phyloP scores from a whole-genome alignment of 352 stramenopile genomes.

The Phytophthora boehmeriae region DNA sequence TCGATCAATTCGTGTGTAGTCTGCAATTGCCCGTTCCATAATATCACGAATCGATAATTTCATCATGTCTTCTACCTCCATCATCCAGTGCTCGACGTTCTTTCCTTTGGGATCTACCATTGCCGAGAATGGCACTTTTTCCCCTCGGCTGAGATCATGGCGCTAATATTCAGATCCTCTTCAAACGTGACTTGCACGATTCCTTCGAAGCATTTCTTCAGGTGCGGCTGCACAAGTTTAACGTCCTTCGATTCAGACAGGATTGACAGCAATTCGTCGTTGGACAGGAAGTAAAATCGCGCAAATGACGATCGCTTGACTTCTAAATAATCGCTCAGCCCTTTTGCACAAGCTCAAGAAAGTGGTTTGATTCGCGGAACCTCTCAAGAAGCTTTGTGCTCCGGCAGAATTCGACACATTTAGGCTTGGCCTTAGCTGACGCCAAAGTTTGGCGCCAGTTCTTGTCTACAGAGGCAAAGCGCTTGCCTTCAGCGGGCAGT shows the following conservation, averaged over 20 bases:
- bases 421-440: constrained; percentile 86
- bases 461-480: constrained; percentile 95
- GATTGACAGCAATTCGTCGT: constrained; percentile 94
- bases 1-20: constrained; percentile 88
- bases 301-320: constrained; percentile 92
- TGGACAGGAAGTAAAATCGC: constrained; percentile 95
- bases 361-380: constrained; percentile 94
- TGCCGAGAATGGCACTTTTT: constrained; percentile 84
- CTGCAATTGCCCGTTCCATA: constrained; percentile 85
- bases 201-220: constrained; percentile 96
- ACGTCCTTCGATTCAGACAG: constrained; percentile 94
- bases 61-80: constrained; percentile 95
- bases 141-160: constrained; percentile 94
- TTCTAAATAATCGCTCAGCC: constrained; percentile 93
- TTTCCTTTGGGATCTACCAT: constrained; percentile 91
- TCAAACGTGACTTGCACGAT: constrained; percentile 92
- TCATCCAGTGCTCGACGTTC: constrained; percentile 95
- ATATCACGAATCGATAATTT: constrained; percentile 87
- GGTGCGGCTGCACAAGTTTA: constrained; percentile 91
- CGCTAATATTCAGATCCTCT: constrained; percentile 89
- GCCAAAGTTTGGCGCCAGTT: constrained; percentile 94
- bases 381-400: constrained; percentile 92
- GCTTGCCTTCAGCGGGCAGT: constrained; percentile 93
- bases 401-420: constrained; percentile 94
- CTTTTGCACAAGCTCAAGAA: constrained; percentile 94